Evolutionary conservation across 164 flowering plant genomes (phyloP).

Genomic region (Magnolia officinalis): DNA sequence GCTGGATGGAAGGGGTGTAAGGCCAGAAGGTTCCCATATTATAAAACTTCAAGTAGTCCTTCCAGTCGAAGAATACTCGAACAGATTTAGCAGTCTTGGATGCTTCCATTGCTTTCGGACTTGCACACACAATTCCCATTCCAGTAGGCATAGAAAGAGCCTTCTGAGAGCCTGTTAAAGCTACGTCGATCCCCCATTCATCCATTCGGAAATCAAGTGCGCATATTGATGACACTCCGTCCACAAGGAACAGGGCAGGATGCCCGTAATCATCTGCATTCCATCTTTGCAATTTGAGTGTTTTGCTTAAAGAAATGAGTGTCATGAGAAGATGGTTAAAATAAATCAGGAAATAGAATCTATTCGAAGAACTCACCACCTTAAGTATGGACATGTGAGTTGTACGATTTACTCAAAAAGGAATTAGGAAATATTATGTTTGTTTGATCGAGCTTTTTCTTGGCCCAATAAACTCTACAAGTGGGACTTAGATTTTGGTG

Average conservation of each 20-base stretch:
- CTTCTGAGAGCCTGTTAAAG: constrained; percentile 94
- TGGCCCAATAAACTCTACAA: too few relatives aligned
- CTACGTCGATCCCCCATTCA: constrained; percentile 97
- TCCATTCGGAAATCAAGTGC: constrained; percentile 99
- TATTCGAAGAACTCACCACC: too few relatives aligned
- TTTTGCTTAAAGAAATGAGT: too few relatives aligned
- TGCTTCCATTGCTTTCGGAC: constrained; percentile 94
- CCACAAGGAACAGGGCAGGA: constrained; percentile 89
- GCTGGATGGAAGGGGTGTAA: constrained; percentile 96
- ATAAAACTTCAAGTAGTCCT: constrained; percentile 89
- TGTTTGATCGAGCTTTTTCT: too few relatives aligned
- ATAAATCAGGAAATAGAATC: too few relatives aligned
- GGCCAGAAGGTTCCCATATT: constrained; percentile 94
- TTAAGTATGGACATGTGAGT: too few relatives aligned
- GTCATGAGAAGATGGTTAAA: too few relatives aligned
- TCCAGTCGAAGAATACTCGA: constrained; percentile 95
- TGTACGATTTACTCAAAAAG: too few relatives aligned
- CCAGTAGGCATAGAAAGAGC: constrained; percentile 99
- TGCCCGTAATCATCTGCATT: constrained; percentile 74
- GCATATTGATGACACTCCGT: constrained; percentile 95
- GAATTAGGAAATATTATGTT: too few relatives aligned
- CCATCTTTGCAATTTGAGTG: neutral
- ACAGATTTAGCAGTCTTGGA: constrained; percentile 80
- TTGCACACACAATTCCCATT: constrained; percentile 87
- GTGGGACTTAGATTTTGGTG: too few relatives aligned